phyloP scores from a whole-genome alignment of 2,329 filamentous ascomycete genomes.

The Pseudocercospora vitis region DNA sequence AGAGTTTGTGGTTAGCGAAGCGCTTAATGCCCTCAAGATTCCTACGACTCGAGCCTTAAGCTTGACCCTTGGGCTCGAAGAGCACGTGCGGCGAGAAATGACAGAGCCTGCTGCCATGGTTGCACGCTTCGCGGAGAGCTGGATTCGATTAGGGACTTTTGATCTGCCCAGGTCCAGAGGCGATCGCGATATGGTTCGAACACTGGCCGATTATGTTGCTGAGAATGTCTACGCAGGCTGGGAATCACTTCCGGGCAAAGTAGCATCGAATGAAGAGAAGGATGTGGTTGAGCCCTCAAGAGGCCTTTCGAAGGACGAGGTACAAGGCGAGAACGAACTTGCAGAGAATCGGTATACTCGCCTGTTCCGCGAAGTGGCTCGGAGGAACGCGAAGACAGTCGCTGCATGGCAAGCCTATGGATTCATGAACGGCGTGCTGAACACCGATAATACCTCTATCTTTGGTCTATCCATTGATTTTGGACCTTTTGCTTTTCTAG shows the following conservation, averaged over 20 bases:
- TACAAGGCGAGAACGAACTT: conserved; percentile 64
- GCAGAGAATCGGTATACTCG: conserved; percentile 85
- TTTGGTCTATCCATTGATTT: conserved; percentile 89
- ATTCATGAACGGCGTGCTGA: conserved; percentile 98
- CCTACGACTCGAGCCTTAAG: conserved; percentile 84
- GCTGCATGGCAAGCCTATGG: conserved; percentile 96
- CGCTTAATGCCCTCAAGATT: conserved; percentile 79
- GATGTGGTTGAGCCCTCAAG: conserved; percentile 44
- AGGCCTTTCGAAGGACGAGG: conserved; percentile 48
- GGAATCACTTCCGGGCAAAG: conserved; percentile 70
- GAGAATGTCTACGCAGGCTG: conserved; percentile 87
- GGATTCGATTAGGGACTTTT: conserved; percentile 93
- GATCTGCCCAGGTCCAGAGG: conserved; percentile 83
- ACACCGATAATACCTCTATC: conserved; percentile 96
- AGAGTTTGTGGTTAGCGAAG: conserved; percentile 91
- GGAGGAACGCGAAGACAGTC: conserved; percentile 82
- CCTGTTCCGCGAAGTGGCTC: conserved; percentile 81
- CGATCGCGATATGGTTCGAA: conserved; percentile 71
- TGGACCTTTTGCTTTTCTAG: conserved; percentile 95
- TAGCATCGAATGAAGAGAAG: conserved; percentile 51
- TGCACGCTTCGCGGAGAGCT: conserved; percentile 83
- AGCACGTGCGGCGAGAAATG: conserved; percentile 73
- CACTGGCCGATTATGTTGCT: conserved; percentile 77
- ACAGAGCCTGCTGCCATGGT: conserved; percentile 92
- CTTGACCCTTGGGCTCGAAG: conserved; percentile 71